Percentiles rank a stretch among this genome's conserved stretches.
These are phyloP conservation scores for Amphibolis antarctica DNA, from an alignment of 106 monocot species.

Conservation along the genomic window DNA sequence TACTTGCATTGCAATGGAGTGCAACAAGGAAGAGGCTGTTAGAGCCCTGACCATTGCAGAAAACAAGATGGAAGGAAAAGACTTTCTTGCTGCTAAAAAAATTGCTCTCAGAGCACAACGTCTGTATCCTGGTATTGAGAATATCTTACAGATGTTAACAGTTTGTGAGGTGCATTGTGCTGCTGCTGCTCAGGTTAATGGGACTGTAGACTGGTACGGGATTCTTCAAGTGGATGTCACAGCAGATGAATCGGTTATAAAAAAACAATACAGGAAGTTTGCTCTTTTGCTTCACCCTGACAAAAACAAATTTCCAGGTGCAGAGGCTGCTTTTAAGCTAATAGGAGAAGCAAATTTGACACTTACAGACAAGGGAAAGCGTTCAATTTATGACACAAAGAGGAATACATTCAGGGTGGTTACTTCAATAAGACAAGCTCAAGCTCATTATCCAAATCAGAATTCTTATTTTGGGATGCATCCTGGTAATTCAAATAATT, in stretches of 20 bases:
- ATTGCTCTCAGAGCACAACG: slow-evolving; percentile 50
- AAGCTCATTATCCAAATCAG: slow-evolving; percentile 18
- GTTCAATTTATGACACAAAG: slow-evolving; percentile 59
- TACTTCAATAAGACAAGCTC: slow-evolving; percentile 6
- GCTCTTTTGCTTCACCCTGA: slow-evolving; percentile 88
- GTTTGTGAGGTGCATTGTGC: slow-evolving; percentile 82
- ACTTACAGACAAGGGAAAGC: slow-evolving; percentile 47
- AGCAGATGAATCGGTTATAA: slow-evolving; percentile 61
- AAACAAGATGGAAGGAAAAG: slow-evolving; percentile 53
- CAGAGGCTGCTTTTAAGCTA: slow-evolving; percentile 86
- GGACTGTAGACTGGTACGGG: slow-evolving; percentile 63
- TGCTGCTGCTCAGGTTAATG: slow-evolving; percentile 37
- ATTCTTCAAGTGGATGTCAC: slow-evolving; percentile 69
- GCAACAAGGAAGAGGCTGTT: slow-evolving; percentile 70
- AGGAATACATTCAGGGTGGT: slow-evolving; percentile 16
- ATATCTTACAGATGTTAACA: slow-evolving; percentile 51
- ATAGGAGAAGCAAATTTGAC: slow-evolving; percentile 69
- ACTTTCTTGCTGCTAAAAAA: slow-evolving; percentile 51
- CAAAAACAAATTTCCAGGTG: slow-evolving; percentile 89
- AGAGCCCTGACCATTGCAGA: slow-evolving; percentile 54
- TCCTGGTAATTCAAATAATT: slow-evolving; percentile 6
- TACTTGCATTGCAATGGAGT: slow-evolving; percentile 34
- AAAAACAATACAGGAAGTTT: slow-evolving; percentile 85
- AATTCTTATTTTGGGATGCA: slow-evolving; percentile 11
- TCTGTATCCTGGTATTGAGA: slow-evolving; percentile 63